Evolutionary conservation across 306 rosid species (phyloP).

Genomic region (Comarum palustre): DNA sequence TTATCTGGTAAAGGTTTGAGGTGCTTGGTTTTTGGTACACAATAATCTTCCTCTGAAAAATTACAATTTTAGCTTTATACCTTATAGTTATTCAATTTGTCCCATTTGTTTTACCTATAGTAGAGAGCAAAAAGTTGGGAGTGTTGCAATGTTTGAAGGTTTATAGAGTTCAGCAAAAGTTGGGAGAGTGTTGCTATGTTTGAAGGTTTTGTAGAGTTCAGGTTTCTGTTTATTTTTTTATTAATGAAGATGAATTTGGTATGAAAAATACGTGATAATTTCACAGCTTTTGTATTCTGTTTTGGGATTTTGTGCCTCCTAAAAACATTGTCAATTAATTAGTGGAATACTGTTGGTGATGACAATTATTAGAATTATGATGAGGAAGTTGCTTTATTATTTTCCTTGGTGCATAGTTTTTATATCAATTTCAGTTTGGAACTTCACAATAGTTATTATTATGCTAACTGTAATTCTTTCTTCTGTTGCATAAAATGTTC

Average conservation of each 20-base stretch:
- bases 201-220: conserved; percentile 32
- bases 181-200: conserved; percentile 11
- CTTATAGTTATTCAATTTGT: conserved; percentile 50
- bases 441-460: background rate
- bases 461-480: background rate
- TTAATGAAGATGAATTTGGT: conserved; percentile 31
- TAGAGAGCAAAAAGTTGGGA: conserved; percentile 35
- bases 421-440: background rate
- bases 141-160: conserved; percentile 11
- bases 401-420: background rate
- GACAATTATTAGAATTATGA: conserved; percentile 5
- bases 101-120: conserved; percentile 38
- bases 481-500: background rate
- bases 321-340: background rate
- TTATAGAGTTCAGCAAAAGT: conserved; percentile 27
- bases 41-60: conserved; percentile 58
- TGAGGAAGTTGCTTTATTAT: background rate
- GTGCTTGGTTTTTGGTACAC: conserved; percentile 54
- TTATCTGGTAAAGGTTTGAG: conserved; percentile 55
- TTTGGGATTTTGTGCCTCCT: conserved; percentile 27
- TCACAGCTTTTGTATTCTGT: conserved; percentile 4
- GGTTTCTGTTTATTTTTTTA: background rate
- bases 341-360: conserved; percentile 2
- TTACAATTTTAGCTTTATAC: conserved; percentile 46
- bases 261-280: conserved; percentile 6